Percentiles rank a stretch among this genome's conserved stretches.
Evolutionary conservation across 768 basidiomycete species (phyloP).

Genomic region (Tricholoma matsutake): DNA sequence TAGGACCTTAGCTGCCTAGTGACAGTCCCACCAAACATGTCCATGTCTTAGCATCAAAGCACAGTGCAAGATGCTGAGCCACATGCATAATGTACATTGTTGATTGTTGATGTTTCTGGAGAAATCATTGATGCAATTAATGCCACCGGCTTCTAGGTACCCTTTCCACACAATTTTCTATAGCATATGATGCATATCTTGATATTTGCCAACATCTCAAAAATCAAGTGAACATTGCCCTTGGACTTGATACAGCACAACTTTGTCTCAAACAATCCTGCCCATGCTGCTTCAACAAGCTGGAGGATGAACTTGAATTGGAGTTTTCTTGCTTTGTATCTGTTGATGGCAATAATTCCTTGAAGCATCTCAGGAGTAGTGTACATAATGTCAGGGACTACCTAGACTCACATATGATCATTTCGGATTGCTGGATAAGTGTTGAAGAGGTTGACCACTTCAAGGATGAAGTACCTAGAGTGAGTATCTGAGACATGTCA

Average conservation of each 20-base stretch:
- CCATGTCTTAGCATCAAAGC: constrained; percentile 11
- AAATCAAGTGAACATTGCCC: not conserved
- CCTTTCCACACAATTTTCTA: not conserved
- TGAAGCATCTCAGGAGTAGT: no score
- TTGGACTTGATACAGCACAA: not conserved
- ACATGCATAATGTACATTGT: constrained; percentile 11
- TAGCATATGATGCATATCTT: constrained; percentile 4
- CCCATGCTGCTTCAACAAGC: constrained; percentile 10
- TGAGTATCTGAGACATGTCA: no score
- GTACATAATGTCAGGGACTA: no score
- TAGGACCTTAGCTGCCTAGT: constrained; percentile 5
- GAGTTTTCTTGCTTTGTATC: no score
- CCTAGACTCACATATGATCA: no score
- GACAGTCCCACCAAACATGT: constrained; percentile 9
- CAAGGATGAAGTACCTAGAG: no score
- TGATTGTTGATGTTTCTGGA: not conserved
- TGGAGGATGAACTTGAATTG: no score
- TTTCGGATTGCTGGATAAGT: no score
- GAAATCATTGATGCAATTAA: no score
- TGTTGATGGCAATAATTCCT: no score
- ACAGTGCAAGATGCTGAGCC: constrained; percentile 10
- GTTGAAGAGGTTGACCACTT: no score
- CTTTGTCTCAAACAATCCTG: constrained; percentile 1
- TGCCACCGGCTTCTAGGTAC: no score
- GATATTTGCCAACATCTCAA: constrained; percentile 1